These are phyloP conservation scores for Vinca minor DNA, from an alignment of 257 asterid species.

Conservation along the genomic window DNA sequence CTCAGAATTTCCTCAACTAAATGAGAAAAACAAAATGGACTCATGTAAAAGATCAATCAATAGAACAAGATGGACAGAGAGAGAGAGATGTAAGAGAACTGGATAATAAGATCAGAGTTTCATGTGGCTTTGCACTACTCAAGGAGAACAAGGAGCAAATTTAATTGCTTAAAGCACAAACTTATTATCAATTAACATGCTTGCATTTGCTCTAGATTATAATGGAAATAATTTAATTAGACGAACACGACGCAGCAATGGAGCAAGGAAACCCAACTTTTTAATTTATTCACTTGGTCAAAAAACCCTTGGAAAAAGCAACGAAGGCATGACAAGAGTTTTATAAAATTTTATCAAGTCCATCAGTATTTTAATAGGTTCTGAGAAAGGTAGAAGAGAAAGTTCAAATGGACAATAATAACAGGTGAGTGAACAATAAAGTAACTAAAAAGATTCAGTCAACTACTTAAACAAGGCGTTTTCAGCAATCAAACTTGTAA, in stretches of 20 bases:
- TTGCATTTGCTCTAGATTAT: background rate
- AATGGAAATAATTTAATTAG: background rate
- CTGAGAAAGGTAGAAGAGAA: background rate
- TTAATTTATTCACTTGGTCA: background rate
- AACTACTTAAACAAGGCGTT: background rate
- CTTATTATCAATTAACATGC: background rate
- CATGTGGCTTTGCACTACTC: background rate
- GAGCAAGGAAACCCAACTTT: background rate
- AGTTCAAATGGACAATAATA: background rate
- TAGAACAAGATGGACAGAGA: too few species aligned
- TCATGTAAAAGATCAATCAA: background rate
- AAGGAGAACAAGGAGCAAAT: constrained; percentile 1
- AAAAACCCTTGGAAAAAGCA: too few species aligned
- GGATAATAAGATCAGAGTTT: background rate
- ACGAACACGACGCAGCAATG: background rate
- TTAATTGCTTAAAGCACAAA: background rate
- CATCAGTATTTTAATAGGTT: background rate
- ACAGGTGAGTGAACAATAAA: background rate
- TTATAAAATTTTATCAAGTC: background rate
- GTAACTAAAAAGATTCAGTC: background rate
- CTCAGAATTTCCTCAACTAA: background rate
- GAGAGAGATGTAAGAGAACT: too few species aligned
- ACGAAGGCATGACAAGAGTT: background rate
- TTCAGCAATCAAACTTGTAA: too few species aligned
- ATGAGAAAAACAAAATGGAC: background rate